Base-by-base conservation (phyloP, 768 basidiomycete genomes). In the Roridomyces roridus region DNA sequence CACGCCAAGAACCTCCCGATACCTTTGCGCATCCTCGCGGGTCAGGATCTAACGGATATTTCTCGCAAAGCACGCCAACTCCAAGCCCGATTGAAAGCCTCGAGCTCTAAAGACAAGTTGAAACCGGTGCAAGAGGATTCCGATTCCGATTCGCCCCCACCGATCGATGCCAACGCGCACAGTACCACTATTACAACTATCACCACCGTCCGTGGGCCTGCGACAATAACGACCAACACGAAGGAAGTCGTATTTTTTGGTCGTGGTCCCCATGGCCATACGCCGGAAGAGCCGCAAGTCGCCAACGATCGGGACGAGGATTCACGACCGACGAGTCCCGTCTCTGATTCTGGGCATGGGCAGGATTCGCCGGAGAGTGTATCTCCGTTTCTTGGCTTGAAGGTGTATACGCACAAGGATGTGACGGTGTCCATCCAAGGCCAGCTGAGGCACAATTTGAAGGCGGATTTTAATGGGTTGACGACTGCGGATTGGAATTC, bases 21-120 rank as follows among this genome's bases (percentile, higher is more conserved):
- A 29, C 55, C 67, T 8, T 50, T 67, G 20, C 49, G 55, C 21
- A 41, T 52, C 15, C 55, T 69, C 18, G 67, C 65, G 15, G 67
- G 68, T 12, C 62, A 66, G 39, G 61, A 62, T 21, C 62, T 68
- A 11, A 43, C 57, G 21, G 60, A 70, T n/a, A n/a, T n/a, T n/a
- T 42, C 46, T 65, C 2, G 58, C 64, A 36, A 50, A 51, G 28
- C 63, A 65, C 36, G 57, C 61, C 0, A 62, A 56, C 12, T 53
- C 55, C 10, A 53, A n/a, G n/a, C n/a, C n/a, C n/a, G n/a, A n/a
- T n/a, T n/a, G n/a, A n/a, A n/a, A n/a, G n/a, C n/a, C n/a, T n/a
- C n/a, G n/a, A n/a, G n/a, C n/a, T n/a, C n/a, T n/a, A n/a, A n/a
- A n/a, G n/a, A n/a, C n/a, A n/a, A n/a, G n/a, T n/a, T n/a, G n/a